These are phyloP conservation scores for Tulasnella calospora DNA, from an alignment of 768 basidiomycete species.

Conservation along the genomic window DNA sequence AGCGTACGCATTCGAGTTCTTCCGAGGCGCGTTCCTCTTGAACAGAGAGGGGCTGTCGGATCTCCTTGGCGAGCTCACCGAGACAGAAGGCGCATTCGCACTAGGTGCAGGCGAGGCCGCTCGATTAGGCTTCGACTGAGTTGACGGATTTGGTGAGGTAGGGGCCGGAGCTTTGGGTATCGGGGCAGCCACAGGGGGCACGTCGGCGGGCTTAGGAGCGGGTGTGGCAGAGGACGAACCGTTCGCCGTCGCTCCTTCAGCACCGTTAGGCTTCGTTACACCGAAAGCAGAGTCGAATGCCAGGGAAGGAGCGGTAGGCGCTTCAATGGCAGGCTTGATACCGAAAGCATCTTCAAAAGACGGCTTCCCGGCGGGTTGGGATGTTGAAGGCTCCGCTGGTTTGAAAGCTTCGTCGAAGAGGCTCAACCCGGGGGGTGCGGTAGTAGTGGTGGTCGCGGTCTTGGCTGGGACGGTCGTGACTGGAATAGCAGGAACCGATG, in stretches of 20 bases:
- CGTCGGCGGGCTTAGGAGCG: background rate
- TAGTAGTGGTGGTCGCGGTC: background rate
- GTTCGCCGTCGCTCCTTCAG: background rate
- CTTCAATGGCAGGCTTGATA: slow-evolving; percentile 23
- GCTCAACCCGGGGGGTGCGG: background rate
- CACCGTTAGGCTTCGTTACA: slow-evolving; percentile 26
- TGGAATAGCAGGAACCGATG: background rate
- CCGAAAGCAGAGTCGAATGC: slow-evolving; percentile 48
- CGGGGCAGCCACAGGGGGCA: background rate
- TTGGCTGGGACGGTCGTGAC: background rate
- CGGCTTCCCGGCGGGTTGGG: slow-evolving; percentile 28
- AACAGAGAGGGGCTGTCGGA: background rate
- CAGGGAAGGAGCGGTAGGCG: slow-evolving; percentile 27
- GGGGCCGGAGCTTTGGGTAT: background rate
- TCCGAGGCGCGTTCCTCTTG: background rate
- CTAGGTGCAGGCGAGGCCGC: slow-evolving; percentile 2
- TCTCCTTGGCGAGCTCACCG: background rate
- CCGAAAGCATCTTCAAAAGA: slow-evolving; percentile 61
- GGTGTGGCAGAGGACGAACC: background rate
- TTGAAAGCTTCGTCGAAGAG: background rate
- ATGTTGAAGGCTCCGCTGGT: background rate
- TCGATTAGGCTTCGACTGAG: background rate
- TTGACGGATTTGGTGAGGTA: background rate
- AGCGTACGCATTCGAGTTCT: slow-evolving; percentile 9
- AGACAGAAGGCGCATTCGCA: background rate